A percentile compares a stretch with the other conserved stretches of the same genome.
Evolutionary conservation across 1,139 yeast genomes (phyloP).

Genomic region (Taphrina pruni): DNA sequence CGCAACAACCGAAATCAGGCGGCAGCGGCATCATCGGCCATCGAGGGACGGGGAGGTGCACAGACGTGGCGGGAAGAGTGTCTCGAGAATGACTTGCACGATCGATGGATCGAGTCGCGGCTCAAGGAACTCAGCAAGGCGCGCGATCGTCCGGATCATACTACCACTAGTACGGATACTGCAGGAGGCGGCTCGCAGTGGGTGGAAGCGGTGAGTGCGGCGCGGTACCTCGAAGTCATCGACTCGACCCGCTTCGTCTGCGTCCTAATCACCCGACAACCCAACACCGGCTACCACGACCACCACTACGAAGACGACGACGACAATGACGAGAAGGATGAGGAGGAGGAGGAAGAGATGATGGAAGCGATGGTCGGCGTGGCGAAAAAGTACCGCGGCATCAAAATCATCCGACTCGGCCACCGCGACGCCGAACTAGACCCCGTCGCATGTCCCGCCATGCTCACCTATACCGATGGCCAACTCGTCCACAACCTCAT

Average conservation of each 20-base stretch:
- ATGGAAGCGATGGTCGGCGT: constrained; percentile 11
- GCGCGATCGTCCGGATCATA: neutral
- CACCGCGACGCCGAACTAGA: constrained; percentile 42
- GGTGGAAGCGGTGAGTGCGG: constrained; percentile 34
- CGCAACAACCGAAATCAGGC: neutral
- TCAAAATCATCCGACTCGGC: constrained; percentile 26
- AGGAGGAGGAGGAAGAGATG: neutral
- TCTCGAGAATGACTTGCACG: constrained; percentile 36
- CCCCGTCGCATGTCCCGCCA: constrained; percentile 42
- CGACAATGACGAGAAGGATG: constrained; percentile 2
- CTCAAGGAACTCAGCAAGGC: constrained; percentile 39
- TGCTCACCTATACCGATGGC: constrained; percentile 42
- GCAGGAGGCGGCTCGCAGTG: no score
- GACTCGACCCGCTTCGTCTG: constrained; percentile 35
- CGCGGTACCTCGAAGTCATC: constrained; percentile 32
- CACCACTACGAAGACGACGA: constrained; percentile 11
- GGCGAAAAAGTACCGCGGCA: constrained; percentile 25
- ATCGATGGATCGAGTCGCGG: constrained; percentile 42
- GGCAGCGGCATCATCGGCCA: no score
- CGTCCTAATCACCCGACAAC: constrained; percentile 22
- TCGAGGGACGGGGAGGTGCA: no score
- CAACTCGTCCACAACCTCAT: constrained; percentile 40
- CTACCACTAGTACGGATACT: no score
- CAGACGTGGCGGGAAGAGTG: constrained; percentile 28
- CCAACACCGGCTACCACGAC: neutral